Evolutionary conservation across 768 basidiomycete genomes (phyloP), one percentile per base, ranked within the genome.

Genomic region (Phanerodontia chrysosporium): DNA sequence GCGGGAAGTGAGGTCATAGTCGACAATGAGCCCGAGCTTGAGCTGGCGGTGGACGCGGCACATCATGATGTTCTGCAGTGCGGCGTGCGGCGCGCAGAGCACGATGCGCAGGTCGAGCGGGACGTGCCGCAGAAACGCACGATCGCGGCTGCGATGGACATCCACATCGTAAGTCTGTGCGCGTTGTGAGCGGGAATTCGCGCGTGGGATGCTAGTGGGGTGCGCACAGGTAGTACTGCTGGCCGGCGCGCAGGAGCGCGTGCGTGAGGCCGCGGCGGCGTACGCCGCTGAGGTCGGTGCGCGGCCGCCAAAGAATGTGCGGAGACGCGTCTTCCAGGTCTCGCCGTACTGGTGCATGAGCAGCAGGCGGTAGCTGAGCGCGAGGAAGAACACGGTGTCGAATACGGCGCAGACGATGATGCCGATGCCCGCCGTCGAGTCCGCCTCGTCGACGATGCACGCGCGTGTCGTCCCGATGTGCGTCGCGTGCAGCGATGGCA

Each of bases 11-110:
- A 42, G 39, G 8, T 42, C 39, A 18, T 51, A 51, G 32, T 58
- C 46, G 10, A 48, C 48, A 21, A 58, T 49, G 21, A 58, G 49
- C n/a, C 57, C 48, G 44, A 57, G 44, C 29, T 57, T 57, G 45
- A 57, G 46, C 55, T 48, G 55, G 14, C 57, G 29, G 46, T 58
- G 39, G 28, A 51, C 57, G 29, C 32, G n/a, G 48, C 57, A 58
- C 48, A 48, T 35, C 55, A 57, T 58, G 16, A 35, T 29, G 46
- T 58, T 58, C 22, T 58, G 57, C 16, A 58, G 44, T 14, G 48
- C 35, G 30, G 51, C 21, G 32, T 58, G 32, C 13, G 48, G 57
- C 6, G 27, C 12, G 22, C 28, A 7, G 45, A 49, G 32, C 57
- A 58, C 25, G 9, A 48, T 21, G 27, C 57, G 57, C 9, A 21